These are phyloP conservation scores for Falciphora oryzae DNA, from an alignment of 2,329 filamentous ascomycete species.

Conservation along the genomic window DNA sequence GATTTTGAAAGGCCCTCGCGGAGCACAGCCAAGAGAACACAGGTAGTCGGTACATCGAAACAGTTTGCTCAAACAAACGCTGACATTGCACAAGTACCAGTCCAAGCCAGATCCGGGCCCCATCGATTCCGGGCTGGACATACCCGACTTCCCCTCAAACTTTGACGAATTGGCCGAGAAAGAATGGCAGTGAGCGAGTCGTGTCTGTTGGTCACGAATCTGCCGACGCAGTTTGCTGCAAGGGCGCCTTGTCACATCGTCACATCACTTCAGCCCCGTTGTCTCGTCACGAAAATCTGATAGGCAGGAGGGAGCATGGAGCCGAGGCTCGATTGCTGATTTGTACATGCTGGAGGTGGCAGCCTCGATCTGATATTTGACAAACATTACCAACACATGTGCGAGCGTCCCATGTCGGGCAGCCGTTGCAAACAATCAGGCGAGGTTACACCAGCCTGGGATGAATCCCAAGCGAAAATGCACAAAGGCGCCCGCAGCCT, in stretches of 20 bases:
- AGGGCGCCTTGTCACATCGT: background rate
- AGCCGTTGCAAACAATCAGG: background rate
- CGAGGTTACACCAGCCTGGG: too few species aligned
- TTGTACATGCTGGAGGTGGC: background rate
- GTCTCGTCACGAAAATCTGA: too few species aligned
- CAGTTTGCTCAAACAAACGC: too few species aligned
- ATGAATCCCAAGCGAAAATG: background rate
- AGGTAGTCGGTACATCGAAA: too few species aligned
- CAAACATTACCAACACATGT: background rate
- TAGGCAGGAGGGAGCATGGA: too few species aligned
- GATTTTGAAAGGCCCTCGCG: background rate
- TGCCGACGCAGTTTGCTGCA: too few species aligned
- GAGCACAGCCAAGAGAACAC: background rate
- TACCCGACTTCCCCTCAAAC: background rate
- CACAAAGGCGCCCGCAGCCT: background rate
- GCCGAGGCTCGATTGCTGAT: background rate
- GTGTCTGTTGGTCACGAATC: too few species aligned
- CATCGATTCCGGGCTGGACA: background rate
- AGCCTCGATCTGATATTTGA: background rate
- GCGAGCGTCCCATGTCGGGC: background rate
- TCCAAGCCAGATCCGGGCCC: too few species aligned
- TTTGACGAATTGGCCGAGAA: background rate
- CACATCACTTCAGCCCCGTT: background rate
- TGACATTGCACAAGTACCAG: too few species aligned
- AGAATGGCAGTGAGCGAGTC: background rate